Base-by-base conservation (phyloP, 2,329 filamentous ascomycete genomes). In the Diplodia mutila region DNA sequence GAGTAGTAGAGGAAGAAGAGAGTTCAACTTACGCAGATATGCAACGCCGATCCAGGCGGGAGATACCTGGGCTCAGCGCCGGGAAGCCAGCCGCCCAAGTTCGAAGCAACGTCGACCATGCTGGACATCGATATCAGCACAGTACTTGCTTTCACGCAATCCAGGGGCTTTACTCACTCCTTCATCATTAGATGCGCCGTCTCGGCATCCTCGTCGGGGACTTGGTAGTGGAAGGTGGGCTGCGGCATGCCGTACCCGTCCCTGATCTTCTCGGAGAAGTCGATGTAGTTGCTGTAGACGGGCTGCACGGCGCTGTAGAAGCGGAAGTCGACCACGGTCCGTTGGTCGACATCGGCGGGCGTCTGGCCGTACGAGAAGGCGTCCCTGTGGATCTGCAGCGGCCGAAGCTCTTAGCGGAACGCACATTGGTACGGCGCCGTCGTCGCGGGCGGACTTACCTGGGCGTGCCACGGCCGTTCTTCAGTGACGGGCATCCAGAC, bases 181-280 rank as follows among this genome's bases (percentile, higher is more conserved):
- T 18, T 18, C 51, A 53, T 53, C 51, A 53, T 53, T 12, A 14
- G 23, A n/a, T 53, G 12, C 16, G 51, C 51, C 16, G 11, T 9
- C 23, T n/a, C 23, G 0, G 27, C 51, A 32, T 42, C 59, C 18
- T 21, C 11, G 9, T 27, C 16, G 12, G 34, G 12, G 5, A 64
- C n/a, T 7, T 52, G 23, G 61, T 34, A 64, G 21, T 49, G 39
- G 39, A 51, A 64, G 5, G 34, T 64, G 3, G 61, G 61, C 23
- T 72, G 72, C 18, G 71, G 74, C 74, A 75, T 75, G 8, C 70
- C 69, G 42, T 73, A 75, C 6, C 64, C 67, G 25, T 75, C 74
- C n/a, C 46, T 70, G 7, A 65, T 70, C 12, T 53, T 57, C 2
- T 67, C 63, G n/a, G 51, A 67, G 55, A 73, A 74, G 7, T 67